Evolutionary conservation across 2,329 filamentous ascomycete species (phyloP).

Genomic region (Botrytis tulipae): DNA sequence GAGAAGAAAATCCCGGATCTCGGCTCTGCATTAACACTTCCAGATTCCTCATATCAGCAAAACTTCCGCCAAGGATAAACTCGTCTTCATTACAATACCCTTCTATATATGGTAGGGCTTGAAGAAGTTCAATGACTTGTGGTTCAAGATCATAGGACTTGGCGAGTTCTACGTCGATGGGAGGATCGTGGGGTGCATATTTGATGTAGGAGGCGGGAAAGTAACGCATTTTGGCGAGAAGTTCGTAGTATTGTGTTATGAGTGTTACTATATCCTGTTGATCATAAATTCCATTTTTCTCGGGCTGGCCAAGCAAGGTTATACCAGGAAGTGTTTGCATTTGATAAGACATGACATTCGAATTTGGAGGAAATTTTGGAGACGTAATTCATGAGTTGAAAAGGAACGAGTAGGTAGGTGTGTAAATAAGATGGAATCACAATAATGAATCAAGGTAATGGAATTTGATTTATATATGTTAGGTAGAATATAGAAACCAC

Average conservation of each 20-base stretch:
- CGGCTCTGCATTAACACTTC: slow-evolving; percentile 16
- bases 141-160: slow-evolving; percentile 19
- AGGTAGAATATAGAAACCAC: not conserved
- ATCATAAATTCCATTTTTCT: not conserved
- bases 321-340: not conserved
- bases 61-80: slow-evolving; percentile 22
- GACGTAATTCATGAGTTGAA: not conserved
- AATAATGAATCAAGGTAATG: not conserved
- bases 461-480: not conserved
- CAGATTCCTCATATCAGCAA: slow-evolving; percentile 22
- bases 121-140: slow-evolving; percentile 22
- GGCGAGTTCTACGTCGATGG: slow-evolving; percentile 21
- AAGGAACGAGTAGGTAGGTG: not conserved
- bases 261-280: slow-evolving; percentile 20
- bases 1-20: slow-evolving; percentile 20
- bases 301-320: not conserved
- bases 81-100: slow-evolving; percentile 20
- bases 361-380: not conserved
- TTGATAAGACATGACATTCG: not conserved
- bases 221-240: slow-evolving; percentile 24
- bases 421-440: not conserved
- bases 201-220: slow-evolving; percentile 22
- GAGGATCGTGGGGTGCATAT: slow-evolving; percentile 22
- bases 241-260: slow-evolving; percentile 21
- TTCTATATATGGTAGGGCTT: slow-evolving; percentile 23